Percentiles rank a stretch among this genome's conserved stretches.
Evolutionary conservation across 176 grass and related monocot species (phyloP).

Genomic region (Hyparrhenia diplandra): DNA sequence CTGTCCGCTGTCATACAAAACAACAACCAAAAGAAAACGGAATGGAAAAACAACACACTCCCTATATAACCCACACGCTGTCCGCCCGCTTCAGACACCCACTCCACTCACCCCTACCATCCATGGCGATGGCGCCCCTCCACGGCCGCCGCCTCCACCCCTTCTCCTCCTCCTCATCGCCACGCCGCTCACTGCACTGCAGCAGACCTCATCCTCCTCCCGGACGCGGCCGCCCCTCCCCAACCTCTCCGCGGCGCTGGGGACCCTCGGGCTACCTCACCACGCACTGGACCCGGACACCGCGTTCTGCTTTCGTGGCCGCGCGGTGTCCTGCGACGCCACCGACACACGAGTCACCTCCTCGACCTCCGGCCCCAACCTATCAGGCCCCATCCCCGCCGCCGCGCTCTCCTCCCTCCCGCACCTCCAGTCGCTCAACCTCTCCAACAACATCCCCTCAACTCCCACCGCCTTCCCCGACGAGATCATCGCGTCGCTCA

Average conservation of each 20-base stretch:
- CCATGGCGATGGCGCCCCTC: constrained; percentile 29
- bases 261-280: constrained; percentile 50
- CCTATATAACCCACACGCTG: constrained; percentile 39
- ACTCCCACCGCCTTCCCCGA: constrained; percentile 67
- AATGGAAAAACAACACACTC: constrained; percentile 11
- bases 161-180: constrained; percentile 40
- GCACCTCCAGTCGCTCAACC: constrained; percentile 70
- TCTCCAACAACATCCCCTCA: constrained; percentile 92
- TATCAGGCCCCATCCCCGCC: constrained; percentile 73
- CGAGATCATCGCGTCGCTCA: constrained; percentile 24
- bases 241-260: constrained; percentile 39
- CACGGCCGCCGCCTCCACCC: constrained; percentile 7
- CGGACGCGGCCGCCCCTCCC: constrained; percentile 48
- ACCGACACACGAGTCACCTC: constrained; percentile 20
- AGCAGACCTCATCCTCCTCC: constrained; percentile 10
- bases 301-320: constrained; percentile 54
- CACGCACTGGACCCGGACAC: constrained; percentile 53
- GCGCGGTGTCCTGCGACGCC: constrained; percentile 55
- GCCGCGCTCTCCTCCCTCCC: constrained; percentile 41
- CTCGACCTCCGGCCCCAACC: constrained; percentile 67
- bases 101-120: constrained; percentile 7
- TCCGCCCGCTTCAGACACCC: constrained; percentile 24
- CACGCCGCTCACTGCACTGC: not conserved
- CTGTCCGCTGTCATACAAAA: too few species aligned
- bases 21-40: not conserved